phyloP scores from a whole-genome alignment of 2,329 filamentous ascomycete genomes.

The Monilinia polystroma region DNA sequence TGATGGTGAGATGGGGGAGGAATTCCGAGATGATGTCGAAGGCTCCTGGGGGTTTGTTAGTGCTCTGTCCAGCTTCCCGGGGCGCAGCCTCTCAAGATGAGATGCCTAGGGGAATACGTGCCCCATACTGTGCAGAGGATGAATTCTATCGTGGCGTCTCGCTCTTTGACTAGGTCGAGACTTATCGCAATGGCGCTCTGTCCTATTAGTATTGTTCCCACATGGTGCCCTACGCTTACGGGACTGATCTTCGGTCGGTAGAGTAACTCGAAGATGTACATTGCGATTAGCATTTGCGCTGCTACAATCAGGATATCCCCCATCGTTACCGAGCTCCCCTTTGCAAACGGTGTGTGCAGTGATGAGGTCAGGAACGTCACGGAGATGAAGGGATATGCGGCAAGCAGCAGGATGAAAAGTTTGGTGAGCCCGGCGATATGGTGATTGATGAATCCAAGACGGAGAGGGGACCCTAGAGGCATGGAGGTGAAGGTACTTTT shows the following conservation, averaged over 20 bases:
- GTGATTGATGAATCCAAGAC: conserved; percentile 48
- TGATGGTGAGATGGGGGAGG: conserved; percentile 48
- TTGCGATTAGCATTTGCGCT: conserved; percentile 46
- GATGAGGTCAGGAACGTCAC: conserved; percentile 41
- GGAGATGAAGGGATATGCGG: conserved; percentile 45
- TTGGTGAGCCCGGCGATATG: conserved; percentile 47
- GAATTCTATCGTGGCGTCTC: conserved; percentile 38
- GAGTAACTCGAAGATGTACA: conserved; percentile 49
- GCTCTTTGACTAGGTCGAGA: conserved; percentile 33
- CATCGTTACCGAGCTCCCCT: conserved; percentile 40
- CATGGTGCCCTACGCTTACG: conserved; percentile 45
- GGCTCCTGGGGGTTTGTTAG: conserved; percentile 40
- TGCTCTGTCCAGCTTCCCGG: no score
- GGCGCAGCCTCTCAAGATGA: background rate
- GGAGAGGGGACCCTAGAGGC: conserved; percentile 37
- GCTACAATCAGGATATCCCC: conserved; percentile 45
- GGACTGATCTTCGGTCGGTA: conserved; percentile 45
- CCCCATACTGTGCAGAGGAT: conserved; percentile 38
- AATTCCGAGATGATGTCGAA: conserved; percentile 50
- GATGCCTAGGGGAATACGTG: conserved; percentile 22
- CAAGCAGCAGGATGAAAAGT: conserved; percentile 43
- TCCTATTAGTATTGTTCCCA: conserved; percentile 41
- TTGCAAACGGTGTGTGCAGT: conserved; percentile 40
- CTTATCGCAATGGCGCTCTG: conserved; percentile 45
- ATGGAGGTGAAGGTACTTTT: conserved; percentile 41